phyloP scores from a whole-genome alignment of 257 asterid species.

The Capsicum baccatum region DNA sequence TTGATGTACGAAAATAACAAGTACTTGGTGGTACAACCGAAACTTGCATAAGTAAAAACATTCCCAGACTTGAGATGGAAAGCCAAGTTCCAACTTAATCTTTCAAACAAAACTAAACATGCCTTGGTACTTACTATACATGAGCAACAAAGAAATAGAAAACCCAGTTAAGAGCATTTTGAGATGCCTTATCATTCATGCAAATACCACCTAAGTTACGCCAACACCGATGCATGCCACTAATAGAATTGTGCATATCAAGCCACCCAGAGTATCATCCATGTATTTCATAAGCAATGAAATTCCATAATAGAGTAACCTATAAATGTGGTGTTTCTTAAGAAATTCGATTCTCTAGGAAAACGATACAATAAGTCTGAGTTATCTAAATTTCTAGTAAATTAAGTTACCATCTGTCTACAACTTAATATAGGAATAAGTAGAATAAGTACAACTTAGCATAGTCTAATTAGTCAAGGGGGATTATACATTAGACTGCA shows the following conservation, averaged over 20 bases:
- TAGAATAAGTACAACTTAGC: background rate
- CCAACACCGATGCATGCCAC: background rate
- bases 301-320: background rate
- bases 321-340: background rate
- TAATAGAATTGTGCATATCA: background rate
- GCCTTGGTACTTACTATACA: background rate
- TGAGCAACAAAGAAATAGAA: background rate
- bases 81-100: no score
- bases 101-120: background rate
- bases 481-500: constrained; percentile 1
- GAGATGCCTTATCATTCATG: background rate
- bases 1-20: no score
- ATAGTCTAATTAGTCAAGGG: background rate
- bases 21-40: no score
- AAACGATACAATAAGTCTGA: no score
- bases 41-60: no score
- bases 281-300: background rate
- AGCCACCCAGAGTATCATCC: background rate
- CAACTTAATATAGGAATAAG: background rate
- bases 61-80: no score
- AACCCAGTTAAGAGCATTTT: background rate
- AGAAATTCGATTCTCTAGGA: background rate
- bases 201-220: background rate
- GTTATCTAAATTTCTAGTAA: background rate
- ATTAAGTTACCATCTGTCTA: background rate